Conservation (phyloP, 176 grass and related monocot species). For the Avena atlantica region DNA sequence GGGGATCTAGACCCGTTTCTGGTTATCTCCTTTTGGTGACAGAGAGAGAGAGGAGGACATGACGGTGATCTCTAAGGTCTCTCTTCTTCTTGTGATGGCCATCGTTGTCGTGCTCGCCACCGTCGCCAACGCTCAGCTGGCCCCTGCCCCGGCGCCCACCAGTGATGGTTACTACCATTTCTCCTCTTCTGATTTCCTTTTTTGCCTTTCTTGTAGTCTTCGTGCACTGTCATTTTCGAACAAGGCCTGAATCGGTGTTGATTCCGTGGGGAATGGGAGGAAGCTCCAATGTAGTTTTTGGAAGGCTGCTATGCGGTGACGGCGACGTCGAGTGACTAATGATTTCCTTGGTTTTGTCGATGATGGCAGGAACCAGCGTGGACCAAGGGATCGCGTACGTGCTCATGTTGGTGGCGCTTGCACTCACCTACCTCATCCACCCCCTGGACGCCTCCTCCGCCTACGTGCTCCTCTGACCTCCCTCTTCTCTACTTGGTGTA, state of each 20-base stretch:
- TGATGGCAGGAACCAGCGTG: constrained; percentile 54
- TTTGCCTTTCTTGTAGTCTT: neutral
- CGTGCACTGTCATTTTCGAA: neutral
- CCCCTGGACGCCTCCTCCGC: constrained; percentile 52
- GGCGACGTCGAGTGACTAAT: neutral
- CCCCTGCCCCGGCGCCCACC: constrained; percentile 46
- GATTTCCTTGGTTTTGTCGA: neutral
- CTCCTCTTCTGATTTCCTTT: neutral
- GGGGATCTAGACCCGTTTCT: neutral
- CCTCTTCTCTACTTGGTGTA: neutral
- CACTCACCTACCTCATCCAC: constrained; percentile 64
- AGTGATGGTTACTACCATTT: constrained; percentile 43
- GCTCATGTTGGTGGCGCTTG: constrained; percentile 59
- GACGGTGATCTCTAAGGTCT: neutral
- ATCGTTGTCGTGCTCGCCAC: constrained; percentile 21
- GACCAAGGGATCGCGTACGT: constrained; percentile 60
- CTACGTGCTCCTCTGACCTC: constrained; percentile 37
- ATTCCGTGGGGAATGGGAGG: neutral
- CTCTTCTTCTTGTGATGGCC: constrained; percentile 13
- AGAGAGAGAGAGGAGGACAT: constrained; percentile 19
- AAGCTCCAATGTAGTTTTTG: neutral
- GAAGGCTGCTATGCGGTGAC: neutral
- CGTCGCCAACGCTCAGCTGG: constrained; percentile 36
- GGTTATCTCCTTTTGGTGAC: neutral
- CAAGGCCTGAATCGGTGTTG: neutral